Base-by-base conservation (phyloP, 1,284 basidiomycete species). In the Boletus smithii region DNA sequence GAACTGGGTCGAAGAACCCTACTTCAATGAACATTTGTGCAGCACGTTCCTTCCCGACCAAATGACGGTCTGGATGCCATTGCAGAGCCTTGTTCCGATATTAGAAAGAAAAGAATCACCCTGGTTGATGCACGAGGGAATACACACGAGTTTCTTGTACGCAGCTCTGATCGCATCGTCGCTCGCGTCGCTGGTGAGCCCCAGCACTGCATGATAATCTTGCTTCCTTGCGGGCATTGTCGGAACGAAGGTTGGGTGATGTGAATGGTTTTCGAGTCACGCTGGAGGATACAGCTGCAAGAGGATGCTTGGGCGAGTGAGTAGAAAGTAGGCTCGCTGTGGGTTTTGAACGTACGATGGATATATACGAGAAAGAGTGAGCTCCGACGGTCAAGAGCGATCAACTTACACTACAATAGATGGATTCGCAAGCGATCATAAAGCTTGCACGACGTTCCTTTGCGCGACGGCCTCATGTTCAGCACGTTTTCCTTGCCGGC, bases 11-110 rank as follows among this genome's bases (percentile, higher is more conserved):
- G 39, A 37, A 43, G 23, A 37, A 20, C 22, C 54, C 16, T 49
- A 66, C 64, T 39, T 68, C 54, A 37, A 66, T 61, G 46, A 68
- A 66, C 44, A 49, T 58, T 47, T 66, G 67, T 29, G 67, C 67
- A 14, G 66, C 66, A n/a, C 34, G 46, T 46, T 66, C 64, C 53
- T 66, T 66, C 4, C 54, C 59, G 14, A 45, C 73, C 43, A 74
- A 70, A 70, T 88, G 87, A 49, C 88, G 82, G 69, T 66, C 64
- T 32, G 64, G 64, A 23, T 66, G 64, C 67, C 67, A 66, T n/a
- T 60, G 66, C 17, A 68, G 50, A 43, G 63, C 64, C 64, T 66
- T 52, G 42, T 34, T 51, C 24, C 27, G 42, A 48, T 14, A 29
- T 55, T 16, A 54, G 24, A 48, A 18, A 33, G 30, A 9, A 6